Base-by-base conservation (phyloP, 495 filamentous ascomycete genomes). In the Penicillium pancosmium region DNA sequence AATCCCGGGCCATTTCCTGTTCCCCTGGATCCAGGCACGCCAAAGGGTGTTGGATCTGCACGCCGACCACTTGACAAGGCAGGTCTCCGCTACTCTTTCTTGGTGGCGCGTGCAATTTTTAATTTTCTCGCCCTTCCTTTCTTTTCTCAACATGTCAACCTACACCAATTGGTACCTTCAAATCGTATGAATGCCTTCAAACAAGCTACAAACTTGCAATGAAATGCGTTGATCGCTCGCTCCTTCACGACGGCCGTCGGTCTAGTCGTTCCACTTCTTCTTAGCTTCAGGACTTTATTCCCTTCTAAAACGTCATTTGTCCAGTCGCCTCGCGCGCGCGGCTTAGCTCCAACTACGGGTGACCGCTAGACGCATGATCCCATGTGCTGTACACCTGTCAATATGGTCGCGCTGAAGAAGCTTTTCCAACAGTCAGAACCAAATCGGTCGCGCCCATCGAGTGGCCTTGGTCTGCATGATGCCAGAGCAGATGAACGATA, bases 381-480 rank as follows among this genome's bases (percentile, higher is more conserved):
- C 35, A 51, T 58, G 48, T 56, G 46, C 50, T 54, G 49, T 33
- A 55, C 34, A 47, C 35, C 21, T 33, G 57, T 49, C 58, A 71
- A 56, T 5, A 78, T 79, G 74, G 76, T 73, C 51, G 68, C 60
- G 35, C 55, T 79, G 41, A 74, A 66, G 62, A 74, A 68, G 27
- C 60, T 79, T 9, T 79, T 79, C 44, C 67, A 68, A n/a, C 46
- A 48, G 16, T 41, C 65, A 47, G 74, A 76, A n/a, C 72, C 65
- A 53, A 27, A 52, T 34, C 44, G 59, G 18, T 61, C 63, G 10
- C 54, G 63, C 27, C 50, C 56, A 13, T 55, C 61, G 15, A 62
- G 54, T 1, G 59, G 57, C 40, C 41, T 44, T 23, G 66, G 49
- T 35, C 48, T 54, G 7, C 55, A 52, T 25, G 54, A 36, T 43